Base-by-base conservation (phyloP, 345 rosid species). In the Citrus hindsii region DNA sequence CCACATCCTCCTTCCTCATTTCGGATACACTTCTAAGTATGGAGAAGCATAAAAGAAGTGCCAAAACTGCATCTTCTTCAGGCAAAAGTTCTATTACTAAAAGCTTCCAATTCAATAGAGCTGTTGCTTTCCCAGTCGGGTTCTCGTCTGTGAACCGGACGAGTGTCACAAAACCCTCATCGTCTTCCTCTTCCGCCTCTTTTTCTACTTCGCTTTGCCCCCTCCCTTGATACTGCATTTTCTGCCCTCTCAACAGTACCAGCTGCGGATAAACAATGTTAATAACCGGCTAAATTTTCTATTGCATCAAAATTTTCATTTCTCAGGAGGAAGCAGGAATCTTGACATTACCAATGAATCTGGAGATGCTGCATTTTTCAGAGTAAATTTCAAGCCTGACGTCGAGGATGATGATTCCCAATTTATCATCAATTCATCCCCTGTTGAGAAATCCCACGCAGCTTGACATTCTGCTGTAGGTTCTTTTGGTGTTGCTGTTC, bases 41-140 rank as follows among this genome's bases (percentile, higher is more conserved):
- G 0, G 97, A 87, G 37, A 92, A 77, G 74, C 96, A 89, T 38
- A 93, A 69, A 25, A 92, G 84, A n/a, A 93, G 88, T 37, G 84
- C 85, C 21, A 95, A 84, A 51, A 89, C 88, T 5, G 89, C 92
- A 2, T 93, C 98, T 77, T 95, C 99, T 76, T 93, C 98, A 0
- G 98, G 98, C 24, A 80, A 66, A 63, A 89, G 40, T 32, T 93
- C 99, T 0, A 90, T 82, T 1, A 90, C 88, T 73, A 86, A 69
- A 32, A 91, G 88, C 85, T 89, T 95, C 99, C 97, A 95, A 48
- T 95, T 91, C 24, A 95, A 78, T 19, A 95, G 83, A 65, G 94
- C 98, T 1, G 99, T 91, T 5, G 92, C 97, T 83, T 78, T 90
- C 77, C 93, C 96, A 0, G 71, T 78, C 9, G 83, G 91, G 79